Conservation (phyloP, 306 rosid genomes). For the Bauhinia variegata region DNA sequence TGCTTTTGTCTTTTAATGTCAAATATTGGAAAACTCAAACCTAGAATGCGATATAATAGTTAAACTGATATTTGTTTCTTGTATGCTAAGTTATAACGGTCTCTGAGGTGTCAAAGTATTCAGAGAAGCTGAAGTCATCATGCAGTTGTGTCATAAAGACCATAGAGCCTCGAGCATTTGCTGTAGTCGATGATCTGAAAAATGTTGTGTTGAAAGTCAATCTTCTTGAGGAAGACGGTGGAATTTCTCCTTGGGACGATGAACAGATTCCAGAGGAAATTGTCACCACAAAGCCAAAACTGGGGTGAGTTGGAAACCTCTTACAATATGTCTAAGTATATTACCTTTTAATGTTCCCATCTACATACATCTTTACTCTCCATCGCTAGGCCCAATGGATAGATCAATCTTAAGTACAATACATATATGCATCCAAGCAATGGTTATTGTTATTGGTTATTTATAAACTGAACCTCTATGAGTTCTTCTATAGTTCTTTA, state of each 20-base stretch:
- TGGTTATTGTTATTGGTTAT: constrained; percentile 19
- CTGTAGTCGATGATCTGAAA: constrained; percentile 75
- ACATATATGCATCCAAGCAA: constrained; percentile 21
- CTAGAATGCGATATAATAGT: constrained; percentile 9
- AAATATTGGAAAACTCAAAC: constrained; percentile 29
- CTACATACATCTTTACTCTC: constrained; percentile 15
- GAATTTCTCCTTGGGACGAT: constrained; percentile 77
- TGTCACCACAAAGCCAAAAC: constrained; percentile 71
- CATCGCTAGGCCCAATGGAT: constrained; percentile 1
- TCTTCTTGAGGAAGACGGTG: constrained; percentile 70
- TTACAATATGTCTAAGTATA: constrained; percentile 23
- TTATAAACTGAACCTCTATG: constrained; percentile 20
- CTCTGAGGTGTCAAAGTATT: constrained; percentile 73
- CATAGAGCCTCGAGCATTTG: constrained; percentile 80
- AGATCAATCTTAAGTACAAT: constrained; percentile 1
- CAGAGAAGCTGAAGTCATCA: constrained; percentile 71
- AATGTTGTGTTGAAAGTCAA: constrained; percentile 65
- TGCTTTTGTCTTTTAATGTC: constrained; percentile 20
- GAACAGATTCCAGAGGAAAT: constrained; percentile 95
- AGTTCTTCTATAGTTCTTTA: background rate
- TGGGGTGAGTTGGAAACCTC: constrained; percentile 64
- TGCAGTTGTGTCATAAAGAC: constrained; percentile 94
- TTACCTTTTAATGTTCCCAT: constrained; percentile 16
- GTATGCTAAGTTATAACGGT: constrained; percentile 65
- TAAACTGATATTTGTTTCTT: constrained; percentile 38